Evolutionary conservation across 2,329 filamentous ascomycete species (phyloP), one percentile per base, ranked within the genome.

Genomic region (Claviceps sp.): DNA sequence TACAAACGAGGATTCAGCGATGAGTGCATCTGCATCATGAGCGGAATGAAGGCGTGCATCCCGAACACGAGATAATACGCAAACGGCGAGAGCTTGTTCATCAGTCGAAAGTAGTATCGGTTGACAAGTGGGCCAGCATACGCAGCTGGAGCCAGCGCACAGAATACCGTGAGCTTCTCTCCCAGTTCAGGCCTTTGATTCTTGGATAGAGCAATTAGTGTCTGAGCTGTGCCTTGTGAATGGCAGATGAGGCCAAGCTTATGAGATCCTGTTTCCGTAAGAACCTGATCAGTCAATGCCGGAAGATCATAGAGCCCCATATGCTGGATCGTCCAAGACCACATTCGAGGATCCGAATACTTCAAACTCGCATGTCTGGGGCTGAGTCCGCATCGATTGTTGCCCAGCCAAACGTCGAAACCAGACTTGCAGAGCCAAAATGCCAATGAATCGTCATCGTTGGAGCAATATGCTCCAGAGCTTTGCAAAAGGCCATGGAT

Each of bases 331-430:
- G 95, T 95, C 91, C 91, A 97, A 42, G 83, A 82, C 91, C 91
- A 96, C 87, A 96, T 94, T 34, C 89, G 79, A 1, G 91, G 90
- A 62, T 97, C 91, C 3, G 71, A 71, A 57, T 85, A 82, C 2
- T 79, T 68, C 40, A 96, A 76, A 22, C 83, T 68, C 2, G 75
- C 78, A 62, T 97, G 91, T 56, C 82, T 78, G 0, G 91, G 90
- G 0, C 78, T 72, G 66, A 93, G 88, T 1, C 90, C 90, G 62
- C 89, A 95, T 20, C 91, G 79, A 63, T 95, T 96, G 68, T 95
- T 95, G 4, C 91, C 91, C 16, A 96, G 75, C 90, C 90, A 97
- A 40, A 97, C 88, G 64, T 97, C 91, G 66, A 88, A 96, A 1
- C 90, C 90, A 0, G 85, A 82, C 67, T 95, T 95, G 66, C 86